Percentiles rank a stretch among this genome's conserved stretches.
These are phyloP conservation scores for Vitis labrusca DNA, from an alignment of 164 flowering plant genomes.

Conservation along the genomic window DNA sequence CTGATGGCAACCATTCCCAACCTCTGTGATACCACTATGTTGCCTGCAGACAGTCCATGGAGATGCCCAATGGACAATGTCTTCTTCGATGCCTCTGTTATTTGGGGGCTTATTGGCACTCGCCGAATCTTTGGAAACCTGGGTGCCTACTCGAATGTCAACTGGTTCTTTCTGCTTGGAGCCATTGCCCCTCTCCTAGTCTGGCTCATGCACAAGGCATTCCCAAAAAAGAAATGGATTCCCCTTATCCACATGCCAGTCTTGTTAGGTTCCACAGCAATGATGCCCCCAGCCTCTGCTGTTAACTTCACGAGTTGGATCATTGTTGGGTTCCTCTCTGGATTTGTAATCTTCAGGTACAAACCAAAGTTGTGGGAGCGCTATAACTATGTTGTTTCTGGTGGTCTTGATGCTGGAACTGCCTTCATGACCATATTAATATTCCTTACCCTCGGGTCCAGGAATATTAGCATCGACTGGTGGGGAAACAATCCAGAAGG, in stretches of 20 bases:
- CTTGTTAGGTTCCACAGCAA: slow-evolving; percentile 28
- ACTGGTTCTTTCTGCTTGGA: slow-evolving; percentile 36
- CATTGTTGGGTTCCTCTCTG: slow-evolving; percentile 27
- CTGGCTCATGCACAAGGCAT: slow-evolving; percentile 30
- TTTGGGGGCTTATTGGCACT: slow-evolving; percentile 45
- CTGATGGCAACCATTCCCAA: slow-evolving; percentile 31
- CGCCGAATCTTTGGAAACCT: slow-evolving; percentile 37
- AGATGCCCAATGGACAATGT: slow-evolving; percentile 36
- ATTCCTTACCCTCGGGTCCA: slow-evolving; percentile 17
- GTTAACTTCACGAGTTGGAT: slow-evolving; percentile 39
- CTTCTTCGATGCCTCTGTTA: slow-evolving; percentile 38
- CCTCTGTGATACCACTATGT: slow-evolving; percentile 23
- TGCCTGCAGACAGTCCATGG: slow-evolving; percentile 35
- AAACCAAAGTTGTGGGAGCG: slow-evolving; percentile 27
- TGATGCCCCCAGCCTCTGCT: slow-evolving; percentile 41
- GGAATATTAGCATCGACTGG: slow-evolving; percentile 19
- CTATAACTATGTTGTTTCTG: slow-evolving; percentile 36
- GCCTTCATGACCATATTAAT: slow-evolving; percentile 35
- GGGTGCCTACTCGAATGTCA: slow-evolving; percentile 28
- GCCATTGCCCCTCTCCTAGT: slow-evolving; percentile 37
- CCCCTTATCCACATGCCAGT: slow-evolving; percentile 31
- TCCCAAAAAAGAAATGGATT: slow-evolving; percentile 31
- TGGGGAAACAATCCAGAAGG: slow-evolving; percentile 39
- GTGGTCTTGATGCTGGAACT: slow-evolving; percentile 47
- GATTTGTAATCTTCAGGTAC: slow-evolving; percentile 26